Conservation (phyloP, 306 rosid species). For the Comarum palustre region DNA sequence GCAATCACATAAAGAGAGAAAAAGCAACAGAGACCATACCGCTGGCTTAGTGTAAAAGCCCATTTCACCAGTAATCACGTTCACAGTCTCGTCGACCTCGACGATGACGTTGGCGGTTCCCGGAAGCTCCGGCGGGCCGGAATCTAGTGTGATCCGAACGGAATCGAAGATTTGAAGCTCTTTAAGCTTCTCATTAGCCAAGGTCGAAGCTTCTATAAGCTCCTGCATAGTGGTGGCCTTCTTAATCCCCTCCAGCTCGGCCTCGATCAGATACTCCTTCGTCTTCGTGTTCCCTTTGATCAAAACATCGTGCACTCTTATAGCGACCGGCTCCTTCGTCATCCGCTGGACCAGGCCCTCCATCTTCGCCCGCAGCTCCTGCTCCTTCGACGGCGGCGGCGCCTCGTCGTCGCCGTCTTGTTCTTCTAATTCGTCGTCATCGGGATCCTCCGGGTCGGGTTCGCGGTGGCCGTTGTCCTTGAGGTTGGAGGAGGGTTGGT, state of each 20-base stretch:
- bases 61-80: conserved; percentile 52
- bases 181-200: conserved; percentile 64
- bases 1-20: background rate
- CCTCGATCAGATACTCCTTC: conserved; percentile 74
- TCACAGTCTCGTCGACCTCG: conserved; percentile 58
- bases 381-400: conserved; percentile 22
- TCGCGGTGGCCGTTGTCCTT: conserved; percentile 35
- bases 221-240: conserved; percentile 70
- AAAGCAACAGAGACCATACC: conserved; percentile 41
- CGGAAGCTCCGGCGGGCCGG: conserved; percentile 84
- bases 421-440: conserved; percentile 24
- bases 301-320: conserved; percentile 82
- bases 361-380: conserved; percentile 44
- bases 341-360: conserved; percentile 57
- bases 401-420: conserved; percentile 31
- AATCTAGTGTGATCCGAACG: conserved; percentile 59
- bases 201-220: conserved; percentile 58
- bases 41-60: conserved; percentile 73
- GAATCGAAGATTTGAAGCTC: conserved; percentile 71
- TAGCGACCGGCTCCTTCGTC: conserved; percentile 54
- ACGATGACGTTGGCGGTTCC: conserved; percentile 71
- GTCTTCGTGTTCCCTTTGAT: conserved; percentile 82
- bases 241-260: conserved; percentile 61
- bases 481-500: conserved; percentile 34
- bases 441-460: conserved; percentile 29